Percentiles rank a stretch among this genome's conserved stretches.
Conservation (phyloP, 306 rosid genomes). For the Vigna mungo region DNA sequence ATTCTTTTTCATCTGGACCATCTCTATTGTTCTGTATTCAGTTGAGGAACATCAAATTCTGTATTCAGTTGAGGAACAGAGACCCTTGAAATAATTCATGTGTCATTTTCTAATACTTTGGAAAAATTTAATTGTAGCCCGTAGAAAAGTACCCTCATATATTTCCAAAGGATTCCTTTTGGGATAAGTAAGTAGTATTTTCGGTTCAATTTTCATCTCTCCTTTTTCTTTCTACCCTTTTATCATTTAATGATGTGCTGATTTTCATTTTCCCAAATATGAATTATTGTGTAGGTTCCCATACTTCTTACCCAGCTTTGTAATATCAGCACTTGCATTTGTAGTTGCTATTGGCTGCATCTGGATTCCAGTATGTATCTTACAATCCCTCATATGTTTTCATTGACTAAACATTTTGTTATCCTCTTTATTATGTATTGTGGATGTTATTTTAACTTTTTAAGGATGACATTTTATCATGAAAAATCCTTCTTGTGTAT, state of each 20-base stretch:
- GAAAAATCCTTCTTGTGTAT: no score
- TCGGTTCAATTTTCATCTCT: background rate
- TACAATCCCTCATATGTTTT: background rate
- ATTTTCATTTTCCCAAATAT: conserved; percentile 26
- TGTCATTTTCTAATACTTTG: background rate
- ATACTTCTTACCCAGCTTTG: conserved; percentile 50
- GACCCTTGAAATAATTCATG: background rate
- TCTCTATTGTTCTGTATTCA: no score
- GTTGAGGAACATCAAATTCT: no score
- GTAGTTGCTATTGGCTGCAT: conserved; percentile 37
- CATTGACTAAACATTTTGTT: background rate
- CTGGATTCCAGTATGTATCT: background rate
- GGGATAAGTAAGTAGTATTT: conserved; percentile 65
- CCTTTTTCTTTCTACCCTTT: background rate
- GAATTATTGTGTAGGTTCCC: conserved; percentile 49
- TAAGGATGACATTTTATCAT: no score
- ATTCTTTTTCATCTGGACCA: background rate
- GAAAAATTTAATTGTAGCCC: conserved; percentile 58
- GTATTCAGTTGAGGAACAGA: background rate
- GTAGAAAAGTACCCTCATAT: conserved; percentile 69
- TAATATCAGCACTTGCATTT: conserved; percentile 46
- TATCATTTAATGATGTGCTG: background rate
- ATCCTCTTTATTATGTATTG: no score
- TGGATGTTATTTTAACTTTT: no score
- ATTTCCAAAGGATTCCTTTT: conserved; percentile 66